These are phyloP conservation scores for Colletotrichum liaoningense DNA, from an alignment of 2,329 filamentous ascomycete genomes.

Conservation along the genomic window DNA sequence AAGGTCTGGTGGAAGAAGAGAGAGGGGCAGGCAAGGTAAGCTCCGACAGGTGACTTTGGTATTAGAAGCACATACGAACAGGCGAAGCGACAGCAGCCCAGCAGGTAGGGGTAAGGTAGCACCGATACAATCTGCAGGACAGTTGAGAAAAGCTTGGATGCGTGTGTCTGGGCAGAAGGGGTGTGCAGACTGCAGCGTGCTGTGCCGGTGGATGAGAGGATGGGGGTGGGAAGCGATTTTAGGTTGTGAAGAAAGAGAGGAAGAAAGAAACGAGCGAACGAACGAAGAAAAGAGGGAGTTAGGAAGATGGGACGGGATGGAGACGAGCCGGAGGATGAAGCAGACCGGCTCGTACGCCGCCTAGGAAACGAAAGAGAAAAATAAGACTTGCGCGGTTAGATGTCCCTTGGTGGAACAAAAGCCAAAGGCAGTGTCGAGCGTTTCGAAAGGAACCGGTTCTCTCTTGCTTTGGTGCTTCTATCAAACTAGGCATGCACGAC, in stretches of 20 bases:
- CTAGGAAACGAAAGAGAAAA: conserved; percentile 19
- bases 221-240: neutral
- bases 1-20: neutral
- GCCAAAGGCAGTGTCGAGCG: neutral
- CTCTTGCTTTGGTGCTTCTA: neutral
- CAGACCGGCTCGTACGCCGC: conserved; percentile 22
- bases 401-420: neutral
- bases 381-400: neutral
- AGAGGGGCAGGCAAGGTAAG: neutral
- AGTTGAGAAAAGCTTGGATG: neutral
- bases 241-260: conserved; percentile 12
- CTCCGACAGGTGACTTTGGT: neutral
- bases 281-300: conserved; percentile 1
- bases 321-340: conserved; percentile 19
- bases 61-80: neutral
- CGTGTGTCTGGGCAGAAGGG: neutral
- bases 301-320: conserved; percentile 25
- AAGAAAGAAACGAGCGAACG: neutral
- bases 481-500: conserved; percentile 8
- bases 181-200: too few relatives aligned
- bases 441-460: neutral
- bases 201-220: too few relatives aligned
- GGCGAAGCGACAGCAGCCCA: neutral
- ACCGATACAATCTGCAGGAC: neutral
- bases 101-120: neutral